These are phyloP conservation scores for Agapanthus africanus DNA, from an alignment of 106 monocot genomes.

Conservation along the genomic window DNA sequence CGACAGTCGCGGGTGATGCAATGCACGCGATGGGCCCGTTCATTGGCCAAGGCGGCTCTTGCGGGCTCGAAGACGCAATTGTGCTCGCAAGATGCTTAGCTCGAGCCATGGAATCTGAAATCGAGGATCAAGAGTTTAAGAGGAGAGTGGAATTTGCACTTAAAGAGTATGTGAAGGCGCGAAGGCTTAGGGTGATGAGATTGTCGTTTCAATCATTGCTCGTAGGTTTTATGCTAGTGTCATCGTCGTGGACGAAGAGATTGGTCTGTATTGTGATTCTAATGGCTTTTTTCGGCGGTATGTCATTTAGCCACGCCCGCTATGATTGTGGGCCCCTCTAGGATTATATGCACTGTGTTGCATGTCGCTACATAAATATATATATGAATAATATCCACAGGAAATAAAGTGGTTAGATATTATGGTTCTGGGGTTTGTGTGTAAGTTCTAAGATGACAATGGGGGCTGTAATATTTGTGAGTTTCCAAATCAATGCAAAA, in stretches of 20 bases:
- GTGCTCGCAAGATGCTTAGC: conserved; percentile 28
- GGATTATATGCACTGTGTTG: too few species aligned
- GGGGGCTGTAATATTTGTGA: too few species aligned
- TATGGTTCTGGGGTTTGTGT: too few species aligned
- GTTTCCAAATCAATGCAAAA: too few species aligned
- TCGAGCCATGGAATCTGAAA: not conserved
- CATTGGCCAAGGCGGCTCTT: conserved; percentile 25
- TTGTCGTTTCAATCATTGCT: conserved; percentile 28
- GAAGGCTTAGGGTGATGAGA: conserved; percentile 34
- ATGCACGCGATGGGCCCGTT: conserved; percentile 36
- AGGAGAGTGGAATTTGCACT: conserved; percentile 14
- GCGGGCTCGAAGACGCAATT: conserved; percentile 23
- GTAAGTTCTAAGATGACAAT: too few species aligned
- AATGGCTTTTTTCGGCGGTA: conserved; percentile 15
- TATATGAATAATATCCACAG: too few species aligned
- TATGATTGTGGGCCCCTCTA: conserved; percentile 31
- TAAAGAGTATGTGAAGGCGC: conserved; percentile 28
- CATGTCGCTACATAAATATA: too few species aligned
- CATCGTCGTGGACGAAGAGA: conserved; percentile 9
- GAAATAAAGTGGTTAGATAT: too few species aligned
- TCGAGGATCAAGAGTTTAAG: conserved; percentile 8
- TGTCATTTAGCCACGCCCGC: conserved; percentile 9
- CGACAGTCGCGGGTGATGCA: conserved; percentile 29
- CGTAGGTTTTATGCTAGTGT: conserved; percentile 8
- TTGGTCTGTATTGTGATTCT: conserved; percentile 14